These are phyloP conservation scores for Cicer yamashitae DNA, from an alignment of 306 rosid genomes.

Conservation along the genomic window DNA sequence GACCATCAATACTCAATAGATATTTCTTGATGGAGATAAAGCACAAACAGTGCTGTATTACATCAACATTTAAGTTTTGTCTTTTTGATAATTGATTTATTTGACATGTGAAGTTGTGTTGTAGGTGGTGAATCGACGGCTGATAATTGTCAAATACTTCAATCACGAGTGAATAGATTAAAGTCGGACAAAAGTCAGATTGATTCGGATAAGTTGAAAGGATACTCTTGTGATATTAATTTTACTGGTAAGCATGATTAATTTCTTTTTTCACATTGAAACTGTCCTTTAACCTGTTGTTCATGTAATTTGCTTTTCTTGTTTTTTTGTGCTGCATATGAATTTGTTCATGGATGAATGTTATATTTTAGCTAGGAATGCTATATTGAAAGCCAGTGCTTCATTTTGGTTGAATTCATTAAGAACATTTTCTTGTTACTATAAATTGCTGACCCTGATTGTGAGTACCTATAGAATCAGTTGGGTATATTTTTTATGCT, in stretches of 20 bases:
- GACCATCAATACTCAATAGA: not conserved
- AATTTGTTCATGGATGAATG: conserved; percentile 16
- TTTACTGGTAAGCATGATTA: conserved; percentile 65
- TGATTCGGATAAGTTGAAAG: conserved; percentile 63
- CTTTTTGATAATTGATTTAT: conserved; percentile 28
- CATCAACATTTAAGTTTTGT: not conserved
- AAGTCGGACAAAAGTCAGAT: conserved; percentile 76
- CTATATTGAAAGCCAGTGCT: conserved; percentile 26
- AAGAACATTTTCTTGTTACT: not conserved
- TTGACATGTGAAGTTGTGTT: conserved; percentile 40
- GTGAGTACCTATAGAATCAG: conserved; percentile 13
- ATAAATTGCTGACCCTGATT: conserved; percentile 11
- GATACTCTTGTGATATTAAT: conserved; percentile 57
- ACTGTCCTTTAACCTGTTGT: not conserved
- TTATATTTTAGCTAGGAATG: not conserved
- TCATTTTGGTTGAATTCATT: conserved; percentile 9
- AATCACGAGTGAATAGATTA: conserved; percentile 85
- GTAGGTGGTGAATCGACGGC: conserved; percentile 87
- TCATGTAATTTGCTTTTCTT: not conserved
- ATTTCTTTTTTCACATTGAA: conserved; percentile 21
- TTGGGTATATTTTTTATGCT: conserved; percentile 23
- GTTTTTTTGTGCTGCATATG: conserved; percentile 18
- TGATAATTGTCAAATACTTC: conserved; percentile 94
- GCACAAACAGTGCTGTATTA: not conserved
- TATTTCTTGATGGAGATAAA: conserved; percentile 1